Conservation (phyloP, 2,329 filamentous ascomycete genomes). For the Decorospora gaudefroyi region DNA sequence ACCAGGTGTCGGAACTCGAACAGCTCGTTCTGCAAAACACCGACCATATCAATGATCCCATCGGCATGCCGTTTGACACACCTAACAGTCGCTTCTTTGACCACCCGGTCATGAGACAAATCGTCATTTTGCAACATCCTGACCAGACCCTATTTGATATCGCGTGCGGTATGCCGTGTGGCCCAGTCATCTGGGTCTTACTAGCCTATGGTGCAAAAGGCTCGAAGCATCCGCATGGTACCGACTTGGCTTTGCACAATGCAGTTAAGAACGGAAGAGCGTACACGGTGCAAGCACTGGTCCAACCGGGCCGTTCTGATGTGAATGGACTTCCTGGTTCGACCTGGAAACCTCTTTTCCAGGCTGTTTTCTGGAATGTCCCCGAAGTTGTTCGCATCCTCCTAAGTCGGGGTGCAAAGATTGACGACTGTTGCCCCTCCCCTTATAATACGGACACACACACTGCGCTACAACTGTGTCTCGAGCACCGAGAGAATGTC, state of each 20-base stretch:
- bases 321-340: slow-evolving; percentile 34
- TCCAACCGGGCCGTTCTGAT: slow-evolving; percentile 29
- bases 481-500: slow-evolving; percentile 28
- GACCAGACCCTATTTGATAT: slow-evolving; percentile 42
- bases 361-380: slow-evolving; percentile 41
- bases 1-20: slow-evolving; percentile 33
- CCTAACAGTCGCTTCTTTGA: slow-evolving; percentile 30
- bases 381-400: slow-evolving; percentile 39
- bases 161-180: slow-evolving; percentile 38
- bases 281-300: slow-evolving; percentile 36
- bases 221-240: slow-evolving; percentile 39
- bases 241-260: slow-evolving; percentile 42
- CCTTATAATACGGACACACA: slow-evolving; percentile 10
- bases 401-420: slow-evolving; percentile 34
- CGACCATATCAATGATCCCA: slow-evolving; percentile 35
- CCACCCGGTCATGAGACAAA: slow-evolving; percentile 31
- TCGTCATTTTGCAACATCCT: slow-evolving; percentile 39
- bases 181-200: slow-evolving; percentile 34
- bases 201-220: slow-evolving; percentile 37
- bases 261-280: slow-evolving; percentile 43
- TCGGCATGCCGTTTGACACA: slow-evolving; percentile 38
- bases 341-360: slow-evolving; percentile 38
- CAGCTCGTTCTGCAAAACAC: slow-evolving; percentile 30
- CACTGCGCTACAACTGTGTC: slow-evolving; percentile 36
- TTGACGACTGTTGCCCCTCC: slow-evolving; percentile 28